A percentile compares a stretch with the other conserved stretches of the same genome.
phyloP scores from a whole-genome alignment of 2,329 filamentous ascomycete genomes.

The Pestalotiopsis fici region DNA sequence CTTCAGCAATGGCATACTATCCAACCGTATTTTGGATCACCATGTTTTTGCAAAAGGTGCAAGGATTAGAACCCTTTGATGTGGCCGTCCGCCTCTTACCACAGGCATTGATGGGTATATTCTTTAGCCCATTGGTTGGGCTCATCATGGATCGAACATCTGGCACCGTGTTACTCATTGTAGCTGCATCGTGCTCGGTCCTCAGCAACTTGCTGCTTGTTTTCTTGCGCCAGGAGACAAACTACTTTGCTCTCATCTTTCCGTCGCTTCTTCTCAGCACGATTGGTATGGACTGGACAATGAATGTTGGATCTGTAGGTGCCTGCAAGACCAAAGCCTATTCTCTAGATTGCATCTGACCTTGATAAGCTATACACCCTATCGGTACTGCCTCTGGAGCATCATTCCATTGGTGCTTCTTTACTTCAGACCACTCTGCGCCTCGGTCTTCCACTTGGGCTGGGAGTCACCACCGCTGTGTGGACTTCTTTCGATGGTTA shows the following conservation, averaged over 20 bases:
- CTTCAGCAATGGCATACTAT: slow-evolving; percentile 31
- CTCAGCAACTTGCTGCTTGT: slow-evolving; percentile 30
- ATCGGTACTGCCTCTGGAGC: slow-evolving; percentile 28
- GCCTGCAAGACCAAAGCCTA: background rate
- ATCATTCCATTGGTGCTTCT: slow-evolving; percentile 30
- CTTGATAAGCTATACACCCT: slow-evolving; percentile 26
- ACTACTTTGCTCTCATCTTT: slow-evolving; percentile 32
- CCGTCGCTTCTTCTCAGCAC: slow-evolving; percentile 32
- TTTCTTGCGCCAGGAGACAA: slow-evolving; percentile 26
- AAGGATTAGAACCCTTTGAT: slow-evolving; percentile 28
- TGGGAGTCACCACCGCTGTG: slow-evolving; percentile 32
- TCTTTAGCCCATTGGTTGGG: slow-evolving; percentile 33
- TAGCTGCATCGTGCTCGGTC: slow-evolving; percentile 24
- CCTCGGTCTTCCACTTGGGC: slow-evolving; percentile 30
- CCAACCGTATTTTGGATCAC: slow-evolving; percentile 34
- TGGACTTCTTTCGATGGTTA: slow-evolving; percentile 27
- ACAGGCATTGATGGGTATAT: slow-evolving; percentile 30
- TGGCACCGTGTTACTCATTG: slow-evolving; percentile 24
- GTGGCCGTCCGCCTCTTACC: slow-evolving; percentile 31
- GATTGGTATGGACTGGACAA: slow-evolving; percentile 34
- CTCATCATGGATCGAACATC: slow-evolving; percentile 29
- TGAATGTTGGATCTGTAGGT: slow-evolving; percentile 34
- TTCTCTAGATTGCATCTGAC: slow-evolving; percentile 12
- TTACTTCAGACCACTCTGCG: slow-evolving; percentile 31
- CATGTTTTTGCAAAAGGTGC: slow-evolving; percentile 33